Base-by-base conservation (phyloP, 805 yeast species). In the Brettanomyces custersianus region DNA sequence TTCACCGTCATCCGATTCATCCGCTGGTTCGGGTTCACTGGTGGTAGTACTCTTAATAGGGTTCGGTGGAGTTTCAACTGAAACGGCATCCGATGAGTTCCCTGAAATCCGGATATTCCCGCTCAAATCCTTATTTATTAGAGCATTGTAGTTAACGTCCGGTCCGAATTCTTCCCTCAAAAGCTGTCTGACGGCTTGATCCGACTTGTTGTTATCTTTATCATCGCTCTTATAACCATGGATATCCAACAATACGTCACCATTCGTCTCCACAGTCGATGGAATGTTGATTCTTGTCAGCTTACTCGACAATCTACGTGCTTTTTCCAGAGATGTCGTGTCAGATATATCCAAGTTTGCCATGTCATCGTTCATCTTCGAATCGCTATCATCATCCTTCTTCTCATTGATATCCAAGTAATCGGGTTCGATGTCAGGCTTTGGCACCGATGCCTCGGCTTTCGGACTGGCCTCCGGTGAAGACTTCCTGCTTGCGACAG, bases 201-300 rank as follows among this genome's bases (percentile, higher is more conserved):
- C 95, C 0, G 94, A 74, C 46, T 75, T 77, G 34, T 78, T 77
- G 28, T 82, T 74, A 54, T 80, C 85, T 45, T 78, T 76, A 35
- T 78, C 81, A 48, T 80, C 86, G 23, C 94, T 81, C 59, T 88
- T 90, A 60, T 92, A 92, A 13, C 98, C 98, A 48, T 87, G 94
- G 79, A 90, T 85, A 60, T 92, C 98, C 31, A 92, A 62, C 29
- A 87, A 72, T 47, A 92, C 68, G 52, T 87, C 95, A 10, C 98
- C 98, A 49, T 85, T 83, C 42, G 80, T 79, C 43, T 84, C 94
- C 25, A 88, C 72, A 45, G 78, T 84, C 20, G 94, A 79, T 1
- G 96, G 96, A 22, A 92, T 87, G 51, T 87, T 84, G 45, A 75
- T 74, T 44, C 72, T 68, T 13, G 73, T 75, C 28, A 85, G 65